Evolutionary conservation across 129 eudicot genomes (phyloP), one percentile per base, ranked within the genome.

Genomic region (Ambrosia trifida): DNA sequence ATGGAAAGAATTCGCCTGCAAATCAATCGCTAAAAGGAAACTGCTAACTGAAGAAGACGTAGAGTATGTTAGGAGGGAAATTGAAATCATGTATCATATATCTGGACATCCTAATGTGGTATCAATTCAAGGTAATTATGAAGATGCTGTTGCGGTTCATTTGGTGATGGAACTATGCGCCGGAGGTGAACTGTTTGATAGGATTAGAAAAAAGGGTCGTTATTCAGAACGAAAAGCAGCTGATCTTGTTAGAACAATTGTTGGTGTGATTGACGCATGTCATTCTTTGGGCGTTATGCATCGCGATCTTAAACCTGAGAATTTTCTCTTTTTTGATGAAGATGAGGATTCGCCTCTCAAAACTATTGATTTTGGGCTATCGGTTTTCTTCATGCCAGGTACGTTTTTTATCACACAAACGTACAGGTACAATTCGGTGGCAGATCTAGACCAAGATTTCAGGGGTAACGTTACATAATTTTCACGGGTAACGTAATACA

Each of bases 271-370:
- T 10, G 91, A 89, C 76, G 76, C 91, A 61, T 92, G 95, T 47
- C 98, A 92, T 72, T 89, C 96, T n/a, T 81, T 92, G n/a, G 98
- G 98, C n/a, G 96, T 92, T 12, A 85, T 92, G 96, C 98, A 92
- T 76, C 84, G 98, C 2, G 98, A 92, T 75, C 86, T 92, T 35
- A 92, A 92, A 67, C 98, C 98, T 3, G 98, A 92, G 82, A 92
- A 89, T 53, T 92, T 92, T 77, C 87, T 92, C 4, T 83, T 89
- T 43, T 88, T 87, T 18, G 82, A 85, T 73, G 88, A 87, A 38
- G 82, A 87, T 57, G 98, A 93, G 72, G 96, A 89, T 66, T 85
- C 96, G 0, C 91, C 85, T 44, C 88, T 92, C 6, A 89, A 85
- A 81, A 78, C 86, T 5, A 93, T 93, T 36, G 98, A 93, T 52